phyloP scores from a whole-genome alignment of 2,329 filamentous ascomycete species.

The Aspergillus ochraceus region DNA sequence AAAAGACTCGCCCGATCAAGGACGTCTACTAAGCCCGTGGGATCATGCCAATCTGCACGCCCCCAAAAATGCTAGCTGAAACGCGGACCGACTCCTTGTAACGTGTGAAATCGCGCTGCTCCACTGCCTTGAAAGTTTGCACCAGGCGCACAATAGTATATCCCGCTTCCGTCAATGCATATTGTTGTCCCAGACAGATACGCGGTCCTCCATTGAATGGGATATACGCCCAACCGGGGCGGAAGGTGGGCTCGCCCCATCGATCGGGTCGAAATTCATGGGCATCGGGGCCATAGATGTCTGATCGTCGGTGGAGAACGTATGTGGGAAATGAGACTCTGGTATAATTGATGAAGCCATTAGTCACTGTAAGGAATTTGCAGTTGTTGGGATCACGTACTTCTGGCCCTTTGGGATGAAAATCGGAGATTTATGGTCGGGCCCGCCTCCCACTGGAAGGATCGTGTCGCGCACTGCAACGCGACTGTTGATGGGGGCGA shows the following conservation, averaged over 20 bases:
- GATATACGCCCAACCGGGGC: neutral
- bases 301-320: neutral
- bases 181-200: neutral
- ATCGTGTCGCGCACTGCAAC: neutral
- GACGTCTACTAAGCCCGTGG: neutral
- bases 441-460: neutral
- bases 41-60: neutral
- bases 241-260: neutral
- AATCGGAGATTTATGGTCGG: neutral
- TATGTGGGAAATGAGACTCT: neutral
- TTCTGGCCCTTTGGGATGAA: neutral
- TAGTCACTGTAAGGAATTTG: no score
- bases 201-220: slow-evolving; percentile 2
- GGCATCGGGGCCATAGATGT: neutral
- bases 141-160: neutral
- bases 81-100: neutral
- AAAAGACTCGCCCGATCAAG: no score
- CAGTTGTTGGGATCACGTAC: neutral
- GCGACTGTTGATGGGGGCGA: neutral
- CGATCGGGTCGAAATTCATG: slow-evolving; percentile 1
- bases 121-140: neutral
- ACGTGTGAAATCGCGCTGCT: neutral
- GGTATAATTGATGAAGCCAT: neutral
- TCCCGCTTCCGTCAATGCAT: neutral
- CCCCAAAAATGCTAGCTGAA: neutral